Percentiles rank a stretch among this genome's conserved stretches.
Conservation (phyloP, 768 basidiomycete genomes). For the Sutorius australiensis region DNA sequence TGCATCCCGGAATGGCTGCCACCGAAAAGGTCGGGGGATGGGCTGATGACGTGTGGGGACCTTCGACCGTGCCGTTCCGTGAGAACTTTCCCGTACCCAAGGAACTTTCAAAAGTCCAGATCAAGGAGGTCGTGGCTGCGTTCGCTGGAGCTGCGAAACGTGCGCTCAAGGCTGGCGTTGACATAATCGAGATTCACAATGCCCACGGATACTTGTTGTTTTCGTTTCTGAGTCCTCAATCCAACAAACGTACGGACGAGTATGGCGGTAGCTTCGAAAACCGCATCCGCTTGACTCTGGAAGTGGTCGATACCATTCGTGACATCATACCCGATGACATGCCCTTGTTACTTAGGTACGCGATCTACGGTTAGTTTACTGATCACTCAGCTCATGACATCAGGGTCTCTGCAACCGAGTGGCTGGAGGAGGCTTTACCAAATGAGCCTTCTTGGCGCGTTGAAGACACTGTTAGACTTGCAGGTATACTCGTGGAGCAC, state of each 20-base stretch:
- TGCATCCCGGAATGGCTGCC: slow-evolving; percentile 36
- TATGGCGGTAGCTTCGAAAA: slow-evolving; percentile 75
- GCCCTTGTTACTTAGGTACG: slow-evolving; percentile 70
- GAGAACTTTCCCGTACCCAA: slow-evolving; percentile 49
- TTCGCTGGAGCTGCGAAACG: slow-evolving; percentile 51
- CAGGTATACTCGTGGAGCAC: slow-evolving; percentile 52
- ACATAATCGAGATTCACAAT: slow-evolving; percentile 57
- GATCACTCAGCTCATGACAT: neutral
- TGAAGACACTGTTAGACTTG: slow-evolving; percentile 64
- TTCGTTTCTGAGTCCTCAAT: slow-evolving; percentile 54
- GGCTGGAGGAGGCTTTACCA: slow-evolving; percentile 57
- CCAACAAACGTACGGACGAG: slow-evolving; percentile 62
- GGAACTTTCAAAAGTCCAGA: slow-evolving; percentile 53
- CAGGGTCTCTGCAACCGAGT: slow-evolving; percentile 68
- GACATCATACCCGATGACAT: slow-evolving; percentile 53
- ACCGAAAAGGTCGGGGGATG: slow-evolving; percentile 43
- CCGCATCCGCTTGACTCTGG: slow-evolving; percentile 55
- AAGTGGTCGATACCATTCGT: slow-evolving; percentile 63
- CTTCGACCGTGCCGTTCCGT: slow-evolving; percentile 47
- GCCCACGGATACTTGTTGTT: slow-evolving; percentile 62
- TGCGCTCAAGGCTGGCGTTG: slow-evolving; percentile 56
- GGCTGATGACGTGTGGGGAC: slow-evolving; percentile 53
- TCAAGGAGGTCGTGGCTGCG: slow-evolving; percentile 52
- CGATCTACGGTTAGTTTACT: neutral
- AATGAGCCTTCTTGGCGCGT: slow-evolving; percentile 63